Conservation (phyloP, 495 filamentous ascomycete species). For the Hamigera avellanea region DNA sequence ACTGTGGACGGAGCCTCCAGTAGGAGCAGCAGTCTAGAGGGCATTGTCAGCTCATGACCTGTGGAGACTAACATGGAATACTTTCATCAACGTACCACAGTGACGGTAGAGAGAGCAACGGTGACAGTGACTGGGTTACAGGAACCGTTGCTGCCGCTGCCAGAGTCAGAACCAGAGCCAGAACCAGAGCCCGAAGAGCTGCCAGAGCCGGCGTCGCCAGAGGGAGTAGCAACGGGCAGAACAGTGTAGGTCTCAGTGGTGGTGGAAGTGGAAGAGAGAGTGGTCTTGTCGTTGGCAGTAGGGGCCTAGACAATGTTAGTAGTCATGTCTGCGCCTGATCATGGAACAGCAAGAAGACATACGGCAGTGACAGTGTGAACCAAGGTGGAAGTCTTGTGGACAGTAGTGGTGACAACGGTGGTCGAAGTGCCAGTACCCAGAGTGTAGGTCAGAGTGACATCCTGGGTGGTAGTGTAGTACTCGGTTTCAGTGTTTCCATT, state of each 20-base stretch:
- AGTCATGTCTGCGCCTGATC: too few relatives aligned
- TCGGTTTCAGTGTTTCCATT: slow-evolving; percentile 2
- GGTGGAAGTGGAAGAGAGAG: slow-evolving; percentile 13
- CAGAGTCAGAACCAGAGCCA: slow-evolving; percentile 9
- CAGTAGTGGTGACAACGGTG: slow-evolving; percentile 45
- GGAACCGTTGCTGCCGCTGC: slow-evolving; percentile 3
- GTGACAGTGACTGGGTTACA: slow-evolving; percentile 23
- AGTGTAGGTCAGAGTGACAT: slow-evolving; percentile 49
- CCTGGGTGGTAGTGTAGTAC: slow-evolving; percentile 15
- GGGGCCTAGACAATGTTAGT: slow-evolving; percentile 5
- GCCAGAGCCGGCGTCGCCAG: slow-evolving; percentile 3
- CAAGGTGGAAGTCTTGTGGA: slow-evolving; percentile 34
- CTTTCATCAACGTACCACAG: slow-evolving; percentile 36
- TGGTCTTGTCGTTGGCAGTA: slow-evolving; percentile 10
- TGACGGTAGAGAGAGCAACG: slow-evolving; percentile 25
- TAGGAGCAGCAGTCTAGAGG: slow-evolving; percentile 5
- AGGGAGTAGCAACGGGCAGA: slow-evolving; percentile 12
- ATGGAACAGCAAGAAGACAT: slow-evolving; percentile 6
- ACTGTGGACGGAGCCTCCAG: background rate
- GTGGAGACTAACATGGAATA: too few relatives aligned
- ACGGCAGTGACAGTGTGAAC: slow-evolving; percentile 28
- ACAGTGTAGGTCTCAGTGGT: slow-evolving; percentile 20
- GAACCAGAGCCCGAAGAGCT: slow-evolving; percentile 1
- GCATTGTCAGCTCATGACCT: background rate
- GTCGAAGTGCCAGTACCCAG: slow-evolving; percentile 41